Percentiles rank a stretch among this genome's conserved stretches.
These are phyloP conservation scores for Psilocybe cubensis DNA, from an alignment of 768 basidiomycete species.

Conservation along the genomic window DNA sequence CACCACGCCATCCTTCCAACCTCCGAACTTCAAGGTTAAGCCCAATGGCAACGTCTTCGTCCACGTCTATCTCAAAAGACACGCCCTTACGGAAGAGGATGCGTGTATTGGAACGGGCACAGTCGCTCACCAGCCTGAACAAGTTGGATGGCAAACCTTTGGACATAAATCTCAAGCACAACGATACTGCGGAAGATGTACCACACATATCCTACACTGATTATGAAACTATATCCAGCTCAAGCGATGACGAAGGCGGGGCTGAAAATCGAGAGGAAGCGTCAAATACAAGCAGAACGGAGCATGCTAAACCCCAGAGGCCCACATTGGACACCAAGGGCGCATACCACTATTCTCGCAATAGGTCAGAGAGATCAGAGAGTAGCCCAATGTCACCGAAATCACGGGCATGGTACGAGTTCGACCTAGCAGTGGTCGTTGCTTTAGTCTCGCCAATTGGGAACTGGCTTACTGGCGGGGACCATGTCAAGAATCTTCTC, in stretches of 20 bases:
- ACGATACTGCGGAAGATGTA: conserved; percentile 4
- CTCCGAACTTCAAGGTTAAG: neutral
- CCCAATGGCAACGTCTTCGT: conserved; percentile 5
- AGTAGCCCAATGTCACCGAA: conserved; percentile 23
- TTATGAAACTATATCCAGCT: conserved; percentile 27
- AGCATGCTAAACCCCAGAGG: neutral
- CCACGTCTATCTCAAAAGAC: conserved; percentile 1
- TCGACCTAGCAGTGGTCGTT: conserved; percentile 71
- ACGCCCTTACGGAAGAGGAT: conserved; percentile 28
- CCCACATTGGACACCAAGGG: conserved; percentile 10
- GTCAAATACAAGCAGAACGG: neutral
- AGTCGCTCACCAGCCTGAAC: conserved; percentile 23
- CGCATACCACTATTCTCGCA: conserved; percentile 5
- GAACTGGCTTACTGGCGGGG: conserved; percentile 81
- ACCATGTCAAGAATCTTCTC: conserved; percentile 74
- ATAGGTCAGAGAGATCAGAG: conserved; percentile 1
- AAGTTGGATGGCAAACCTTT: conserved; percentile 13
- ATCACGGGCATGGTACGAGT: conserved; percentile 64
- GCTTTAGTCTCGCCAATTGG: conserved; percentile 77
- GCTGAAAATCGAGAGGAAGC: neutral
- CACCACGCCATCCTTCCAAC: no score
- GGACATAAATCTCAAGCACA: conserved; percentile 19
- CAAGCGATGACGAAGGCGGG: conserved; percentile 22
- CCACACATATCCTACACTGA: conserved; percentile 20
- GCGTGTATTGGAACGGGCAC: conserved; percentile 29